These are phyloP conservation scores for Fusarium sp. DNA, from an alignment of 2,329 filamentous ascomycete genomes.

Conservation along the genomic window DNA sequence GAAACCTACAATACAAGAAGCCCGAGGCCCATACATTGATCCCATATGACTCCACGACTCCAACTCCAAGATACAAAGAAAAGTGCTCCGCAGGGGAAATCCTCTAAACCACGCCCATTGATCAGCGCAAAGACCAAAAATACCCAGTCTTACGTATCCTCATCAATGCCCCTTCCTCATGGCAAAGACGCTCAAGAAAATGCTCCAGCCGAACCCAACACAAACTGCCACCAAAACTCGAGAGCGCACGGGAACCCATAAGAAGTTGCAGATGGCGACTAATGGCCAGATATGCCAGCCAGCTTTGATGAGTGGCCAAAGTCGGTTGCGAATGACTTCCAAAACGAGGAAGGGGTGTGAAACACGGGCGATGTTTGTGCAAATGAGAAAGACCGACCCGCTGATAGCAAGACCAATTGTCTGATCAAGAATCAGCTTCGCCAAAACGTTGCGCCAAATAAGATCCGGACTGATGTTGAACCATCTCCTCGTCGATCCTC, in stretches of 20 bases:
- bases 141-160: not conserved
- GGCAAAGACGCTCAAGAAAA: conserved; percentile 52
- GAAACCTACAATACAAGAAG: not conserved
- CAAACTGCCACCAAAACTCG: conserved; percentile 52
- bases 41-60: not conserved
- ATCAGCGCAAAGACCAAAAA: conserved; percentile 5
- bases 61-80: conserved; percentile 21
- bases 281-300: conserved; percentile 54
- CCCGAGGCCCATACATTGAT: not conserved
- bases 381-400: conserved; percentile 50
- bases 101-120: conserved; percentile 4
- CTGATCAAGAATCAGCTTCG: conserved; percentile 53
- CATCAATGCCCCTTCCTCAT: conserved; percentile 34
- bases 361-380: conserved; percentile 51
- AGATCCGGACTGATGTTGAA: conserved; percentile 44
- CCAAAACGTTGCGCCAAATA: conserved; percentile 51
- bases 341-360: conserved; percentile 40
- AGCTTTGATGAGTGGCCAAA: conserved; percentile 49
- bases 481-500: conserved; percentile 16
- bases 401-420: conserved; percentile 52
- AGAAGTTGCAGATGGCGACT: conserved; percentile 52
- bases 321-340: conserved; percentile 44
- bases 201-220: conserved; percentile 54
- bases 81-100: conserved; percentile 15
- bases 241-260: conserved; percentile 53